Percentiles rank a stretch among this genome's conserved stretches.
Evolutionary conservation across 305 asterid species (phyloP).

Genomic region (Fraxinus latifolia): DNA sequence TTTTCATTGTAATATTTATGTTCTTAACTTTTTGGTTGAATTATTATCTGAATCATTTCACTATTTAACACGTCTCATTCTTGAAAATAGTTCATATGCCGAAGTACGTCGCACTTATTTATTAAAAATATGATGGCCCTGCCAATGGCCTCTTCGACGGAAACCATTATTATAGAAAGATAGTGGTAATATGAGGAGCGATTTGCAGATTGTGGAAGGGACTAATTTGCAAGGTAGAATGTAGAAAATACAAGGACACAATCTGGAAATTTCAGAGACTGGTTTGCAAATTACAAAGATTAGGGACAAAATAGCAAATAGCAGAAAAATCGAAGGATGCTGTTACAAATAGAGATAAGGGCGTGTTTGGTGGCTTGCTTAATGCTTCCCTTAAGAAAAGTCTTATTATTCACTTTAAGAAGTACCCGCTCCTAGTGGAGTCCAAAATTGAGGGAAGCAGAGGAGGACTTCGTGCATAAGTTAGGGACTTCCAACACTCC

Average conservation of each 20-base stretch:
- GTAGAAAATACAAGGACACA: no score
- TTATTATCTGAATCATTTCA: not conserved
- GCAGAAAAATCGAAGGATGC: not conserved
- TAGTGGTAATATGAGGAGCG: not conserved
- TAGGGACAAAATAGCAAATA: not conserved
- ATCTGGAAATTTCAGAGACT: not conserved
- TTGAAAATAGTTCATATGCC: no score
- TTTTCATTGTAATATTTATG: no score
- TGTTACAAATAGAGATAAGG: not conserved
- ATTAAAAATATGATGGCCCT: not conserved
- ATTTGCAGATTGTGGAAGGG: not conserved
- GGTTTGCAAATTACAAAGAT: not conserved
- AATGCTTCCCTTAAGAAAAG: not conserved
- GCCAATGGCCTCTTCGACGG: not conserved
- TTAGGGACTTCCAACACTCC: no score
- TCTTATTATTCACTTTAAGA: not conserved
- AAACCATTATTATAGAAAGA: not conserved
- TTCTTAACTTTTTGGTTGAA: not conserved
- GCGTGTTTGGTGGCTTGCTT: not conserved
- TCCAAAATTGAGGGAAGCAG: not conserved
- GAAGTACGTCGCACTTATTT: not conserved
- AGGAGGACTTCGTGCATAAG: not conserved
- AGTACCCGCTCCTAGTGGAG: not conserved
- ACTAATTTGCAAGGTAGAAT: not conserved
- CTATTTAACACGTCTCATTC: not conserved